Evolutionary conservation across 805 yeast species (phyloP), one percentile per base, ranked within the genome.

Genomic region (Starmera amethionina): DNA sequence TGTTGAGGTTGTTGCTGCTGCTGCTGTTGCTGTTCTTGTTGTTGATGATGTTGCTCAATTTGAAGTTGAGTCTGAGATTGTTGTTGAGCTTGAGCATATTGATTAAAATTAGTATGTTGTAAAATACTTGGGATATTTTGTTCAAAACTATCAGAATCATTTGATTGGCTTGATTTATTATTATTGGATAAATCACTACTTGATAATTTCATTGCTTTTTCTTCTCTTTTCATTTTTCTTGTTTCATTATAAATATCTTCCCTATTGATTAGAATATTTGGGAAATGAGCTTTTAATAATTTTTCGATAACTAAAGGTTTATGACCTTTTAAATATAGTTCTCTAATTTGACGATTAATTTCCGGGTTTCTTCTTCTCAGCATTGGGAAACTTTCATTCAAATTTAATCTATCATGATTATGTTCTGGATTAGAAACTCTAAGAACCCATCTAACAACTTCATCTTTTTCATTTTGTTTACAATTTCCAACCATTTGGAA

Each of bases 151-250:
- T 46, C 53, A 15, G 36, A 46, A 10, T 40, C 38, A 39, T 48
- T 47, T 28, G 42, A 19, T 15, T 43, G 15, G n/a, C 35, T 30
- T 37, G 40, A 16, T 16, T 38, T 41, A 30, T 35, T 39, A 19
- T 37, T 31, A 11, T 40, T 48, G n/a, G 42, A 12, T 34, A 37
- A 28, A 14, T 37, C 42, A 13, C 41, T 39, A 16, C 12, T 11
- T 16, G 14, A 22, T 33, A 29, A 15, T 27, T 8, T 28, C 31
- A 49, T 55, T 29, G 42, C 34, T 40, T 49, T 54, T 37, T 55
- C 59, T 39, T 55, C 59, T 37, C 59, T 48, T 36, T 55, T 55
- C 59, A 55, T 55, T 48, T 55, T 55, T 54, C 59, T 52, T 1
- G 59, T 55, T 45, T 55, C 59, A 40, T 55, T 55, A 39, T 55